Conservation (phyloP, 2,329 filamentous ascomycete species). For the Graphium sp. region DNA sequence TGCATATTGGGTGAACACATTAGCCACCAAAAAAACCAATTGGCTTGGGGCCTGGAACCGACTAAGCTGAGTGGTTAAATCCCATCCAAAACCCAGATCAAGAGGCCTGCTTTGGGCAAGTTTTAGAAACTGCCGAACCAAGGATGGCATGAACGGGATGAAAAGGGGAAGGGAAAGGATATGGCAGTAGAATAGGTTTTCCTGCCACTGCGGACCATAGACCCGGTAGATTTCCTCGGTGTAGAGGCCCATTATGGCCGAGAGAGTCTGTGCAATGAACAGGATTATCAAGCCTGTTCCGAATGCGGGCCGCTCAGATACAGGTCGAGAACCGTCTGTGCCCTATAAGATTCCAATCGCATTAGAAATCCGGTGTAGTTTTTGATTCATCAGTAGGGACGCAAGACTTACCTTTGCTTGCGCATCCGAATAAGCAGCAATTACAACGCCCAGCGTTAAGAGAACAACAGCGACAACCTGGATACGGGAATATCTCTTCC, state of each 20-base stretch:
- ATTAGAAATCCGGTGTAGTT: too few species aligned
- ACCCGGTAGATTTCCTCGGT: slow-evolving; percentile 77
- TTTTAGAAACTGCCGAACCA: slow-evolving; percentile 45
- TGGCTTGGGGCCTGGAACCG: slow-evolving; percentile 40
- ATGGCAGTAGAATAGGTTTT: slow-evolving; percentile 90
- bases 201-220: slow-evolving; percentile 83
- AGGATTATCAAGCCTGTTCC: slow-evolving; percentile 62
- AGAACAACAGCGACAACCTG: slow-evolving; percentile 72
- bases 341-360: too few species aligned
- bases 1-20: slow-evolving; percentile 80
- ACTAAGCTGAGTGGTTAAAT: too few species aligned
- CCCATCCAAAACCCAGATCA: too few species aligned
- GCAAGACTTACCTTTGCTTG: slow-evolving; percentile 58
- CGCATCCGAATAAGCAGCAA: slow-evolving; percentile 81
- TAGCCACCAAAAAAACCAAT: slow-evolving; percentile 52
- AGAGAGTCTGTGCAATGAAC: slow-evolving; percentile 75
- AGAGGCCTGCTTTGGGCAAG: slow-evolving; percentile 49
- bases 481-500: slow-evolving; percentile 65
- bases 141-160: slow-evolving; percentile 49
- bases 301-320: slow-evolving; percentile 12
- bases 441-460: slow-evolving; percentile 71
- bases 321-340: too few species aligned
- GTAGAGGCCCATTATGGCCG: slow-evolving; percentile 88
- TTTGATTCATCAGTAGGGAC: too few species aligned
- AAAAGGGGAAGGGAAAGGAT: slow-evolving; percentile 63